Evolutionary conservation across 768 basidiomycete species (phyloP).

Genomic region (Mrakia blollopis): DNA sequence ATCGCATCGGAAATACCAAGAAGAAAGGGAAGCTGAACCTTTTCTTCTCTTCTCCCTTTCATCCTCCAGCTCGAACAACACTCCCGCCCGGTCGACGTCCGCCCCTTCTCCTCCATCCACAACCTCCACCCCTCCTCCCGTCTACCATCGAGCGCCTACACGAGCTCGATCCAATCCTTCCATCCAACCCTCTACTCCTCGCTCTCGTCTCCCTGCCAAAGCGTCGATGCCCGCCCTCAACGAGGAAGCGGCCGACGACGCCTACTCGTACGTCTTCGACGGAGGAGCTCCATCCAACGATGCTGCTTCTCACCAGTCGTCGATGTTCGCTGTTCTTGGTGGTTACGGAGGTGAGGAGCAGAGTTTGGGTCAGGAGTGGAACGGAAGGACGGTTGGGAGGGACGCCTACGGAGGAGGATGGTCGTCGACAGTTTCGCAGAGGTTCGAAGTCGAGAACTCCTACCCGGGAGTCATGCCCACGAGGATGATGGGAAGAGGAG

Average conservation of each 20-base stretch:
- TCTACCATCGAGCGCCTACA: conserved; percentile 1
- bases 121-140: background rate
- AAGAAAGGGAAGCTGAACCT: background rate
- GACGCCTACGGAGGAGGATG: conserved; percentile 16
- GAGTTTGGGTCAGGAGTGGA: conserved; percentile 20
- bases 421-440: background rate
- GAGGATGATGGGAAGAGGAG: conserved; percentile 15
- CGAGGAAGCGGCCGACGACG: conserved; percentile 8
- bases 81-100: background rate
- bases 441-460: conserved; percentile 7
- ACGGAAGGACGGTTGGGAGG: conserved; percentile 14
- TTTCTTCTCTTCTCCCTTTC: background rate
- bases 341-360: conserved; percentile 27
- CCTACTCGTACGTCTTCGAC: conserved; percentile 15
- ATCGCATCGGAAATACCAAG: background rate
- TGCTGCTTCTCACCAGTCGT: background rate
- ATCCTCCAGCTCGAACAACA: background rate
- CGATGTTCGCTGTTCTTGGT: conserved; percentile 25
- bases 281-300: background rate
- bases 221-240: conserved; percentile 21
- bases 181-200: conserved; percentile 18
- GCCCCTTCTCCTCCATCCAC: background rate
- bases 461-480: background rate
- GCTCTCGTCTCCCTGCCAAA: conserved; percentile 26
- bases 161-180: conserved; percentile 19